Evolutionary conservation across 2,329 filamentous ascomycete species (phyloP).

Genomic region (Monilinia laxa): DNA sequence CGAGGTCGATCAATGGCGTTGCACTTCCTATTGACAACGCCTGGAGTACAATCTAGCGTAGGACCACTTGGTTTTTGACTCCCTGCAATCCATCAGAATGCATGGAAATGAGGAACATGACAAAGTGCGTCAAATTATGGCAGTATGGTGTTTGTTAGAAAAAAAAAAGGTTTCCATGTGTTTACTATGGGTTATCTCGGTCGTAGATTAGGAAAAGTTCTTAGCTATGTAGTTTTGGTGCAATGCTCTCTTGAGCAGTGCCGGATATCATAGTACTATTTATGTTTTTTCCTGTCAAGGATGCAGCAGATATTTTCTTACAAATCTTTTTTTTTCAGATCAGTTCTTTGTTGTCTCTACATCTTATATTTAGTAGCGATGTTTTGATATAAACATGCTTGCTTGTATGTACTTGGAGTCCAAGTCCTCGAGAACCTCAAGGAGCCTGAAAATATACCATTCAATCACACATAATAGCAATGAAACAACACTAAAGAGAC

Average conservation of each 20-base stretch:
- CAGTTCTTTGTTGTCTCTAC: neutral
- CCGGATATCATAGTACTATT: neutral
- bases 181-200: neutral
- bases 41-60: conserved; percentile 41
- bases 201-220: neutral
- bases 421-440: neutral
- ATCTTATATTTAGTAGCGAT: neutral
- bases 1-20: conserved; percentile 42
- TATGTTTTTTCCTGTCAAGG: neutral
- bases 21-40: conserved; percentile 43
- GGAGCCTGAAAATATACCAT: neutral
- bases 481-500: neutral
- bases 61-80: no score
- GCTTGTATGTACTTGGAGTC: neutral
- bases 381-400: neutral
- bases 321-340: neutral
- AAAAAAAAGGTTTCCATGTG: neutral
- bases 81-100: neutral
- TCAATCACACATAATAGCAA: neutral
- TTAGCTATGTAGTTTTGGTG: neutral
- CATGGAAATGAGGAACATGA: neutral
- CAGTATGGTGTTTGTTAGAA: neutral
- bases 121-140: no score
- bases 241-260: no score
- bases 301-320: neutral